Percentiles rank a stretch among this genome's conserved stretches.
Evolutionary conservation across 2,329 filamentous ascomycete genomes (phyloP).

Genomic region (Cordyceps sp.): DNA sequence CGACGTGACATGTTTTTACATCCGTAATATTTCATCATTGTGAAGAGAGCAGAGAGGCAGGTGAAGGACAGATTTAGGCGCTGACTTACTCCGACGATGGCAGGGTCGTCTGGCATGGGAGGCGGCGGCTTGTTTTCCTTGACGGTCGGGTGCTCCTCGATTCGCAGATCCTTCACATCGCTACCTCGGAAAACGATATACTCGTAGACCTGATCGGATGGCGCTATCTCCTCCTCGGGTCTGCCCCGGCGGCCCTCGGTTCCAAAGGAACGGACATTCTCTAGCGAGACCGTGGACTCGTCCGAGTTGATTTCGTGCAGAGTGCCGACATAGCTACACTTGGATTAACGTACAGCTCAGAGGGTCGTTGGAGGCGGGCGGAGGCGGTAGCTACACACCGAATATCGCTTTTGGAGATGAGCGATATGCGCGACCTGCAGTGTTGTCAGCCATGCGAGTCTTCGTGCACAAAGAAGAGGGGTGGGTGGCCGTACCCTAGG

Average conservation of each 20-base stretch:
- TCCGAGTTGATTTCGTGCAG: slow-evolving; percentile 98
- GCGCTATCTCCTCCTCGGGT: slow-evolving; percentile 64
- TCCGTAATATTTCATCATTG: slow-evolving; percentile 94
- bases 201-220: slow-evolving; percentile 83
- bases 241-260: slow-evolving; percentile 77
- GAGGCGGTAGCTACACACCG: slow-evolving; percentile 41
- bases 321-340: slow-evolving; percentile 72
- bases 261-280: slow-evolving; percentile 88
- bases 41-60: slow-evolving; percentile 13
- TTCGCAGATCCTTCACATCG: slow-evolving; percentile 94
- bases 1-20: slow-evolving; percentile 72
- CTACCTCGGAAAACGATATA: slow-evolving; percentile 98
- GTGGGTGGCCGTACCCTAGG: slow-evolving; percentile 29
- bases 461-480: background rate
- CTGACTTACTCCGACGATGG: slow-evolving; percentile 84
- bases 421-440: slow-evolving; percentile 66
- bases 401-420: slow-evolving; percentile 96
- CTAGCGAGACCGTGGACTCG: slow-evolving; percentile 87
- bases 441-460: background rate
- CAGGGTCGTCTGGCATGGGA: slow-evolving; percentile 80
- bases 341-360: slow-evolving; percentile 17
- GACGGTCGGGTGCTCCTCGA: slow-evolving; percentile 65
- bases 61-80: background rate
- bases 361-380: background rate
- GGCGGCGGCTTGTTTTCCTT: slow-evolving; percentile 61